phyloP scores from a whole-genome alignment of 139 green algal species.

The Coccomyxa sp. region DNA sequence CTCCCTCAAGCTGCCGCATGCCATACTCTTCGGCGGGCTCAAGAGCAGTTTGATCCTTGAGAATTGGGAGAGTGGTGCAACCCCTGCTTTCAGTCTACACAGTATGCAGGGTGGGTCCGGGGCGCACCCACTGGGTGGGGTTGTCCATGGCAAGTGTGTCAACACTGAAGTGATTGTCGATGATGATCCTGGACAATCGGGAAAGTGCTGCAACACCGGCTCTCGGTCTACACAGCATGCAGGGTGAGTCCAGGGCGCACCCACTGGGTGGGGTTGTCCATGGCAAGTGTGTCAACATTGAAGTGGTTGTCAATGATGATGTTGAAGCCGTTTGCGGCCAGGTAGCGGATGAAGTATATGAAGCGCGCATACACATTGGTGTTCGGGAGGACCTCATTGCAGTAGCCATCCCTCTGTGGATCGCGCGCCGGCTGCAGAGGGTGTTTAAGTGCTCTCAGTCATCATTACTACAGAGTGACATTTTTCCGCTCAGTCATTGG shows the following conservation, averaged over 20 bases:
- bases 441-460: background rate
- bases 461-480: too few relatives aligned
- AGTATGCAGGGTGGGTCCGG: too few relatives aligned
- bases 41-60: too few relatives aligned
- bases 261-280: background rate
- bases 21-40: too few relatives aligned
- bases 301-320: constrained; percentile 36
- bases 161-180: constrained; percentile 17
- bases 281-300: background rate
- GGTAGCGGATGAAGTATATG: constrained; percentile 25
- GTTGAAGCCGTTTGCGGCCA: constrained; percentile 42
- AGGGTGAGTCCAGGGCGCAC: background rate
- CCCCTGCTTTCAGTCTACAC: too few relatives aligned
- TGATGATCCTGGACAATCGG: too few relatives aligned
- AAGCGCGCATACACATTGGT: constrained; percentile 20
- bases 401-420: background rate
- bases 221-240: too few relatives aligned
- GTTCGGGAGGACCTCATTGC: constrained; percentile 26
- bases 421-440: background rate
- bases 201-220: too few relatives aligned
- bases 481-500: too few relatives aligned
- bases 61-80: too few relatives aligned
- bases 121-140: background rate
- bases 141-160: background rate
- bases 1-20: too few relatives aligned